Percentiles rank a stretch among this genome's conserved stretches.
phyloP scores from a whole-genome alignment of 306 rosid species.

The Citrullus colocynthis region DNA sequence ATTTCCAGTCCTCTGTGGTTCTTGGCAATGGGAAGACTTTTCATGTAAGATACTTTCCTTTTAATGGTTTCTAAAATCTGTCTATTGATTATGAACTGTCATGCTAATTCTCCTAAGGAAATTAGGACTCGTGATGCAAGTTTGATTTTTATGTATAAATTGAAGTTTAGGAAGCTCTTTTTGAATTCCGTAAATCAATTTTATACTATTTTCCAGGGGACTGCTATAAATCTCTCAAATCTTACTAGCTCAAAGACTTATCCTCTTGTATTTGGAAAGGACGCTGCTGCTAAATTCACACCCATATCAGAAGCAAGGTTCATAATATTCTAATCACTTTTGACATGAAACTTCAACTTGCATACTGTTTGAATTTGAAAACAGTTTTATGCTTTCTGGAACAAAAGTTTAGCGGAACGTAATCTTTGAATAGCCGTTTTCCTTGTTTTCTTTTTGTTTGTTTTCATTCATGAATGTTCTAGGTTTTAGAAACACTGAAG shows the following conservation, averaged over 20 bases:
- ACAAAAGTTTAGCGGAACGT: not conserved
- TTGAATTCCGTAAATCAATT: constrained; percentile 1
- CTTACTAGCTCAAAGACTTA: constrained; percentile 41
- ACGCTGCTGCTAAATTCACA: constrained; percentile 44
- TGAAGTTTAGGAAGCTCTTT: not conserved
- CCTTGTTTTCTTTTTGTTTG: not conserved
- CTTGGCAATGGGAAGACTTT: constrained; percentile 62
- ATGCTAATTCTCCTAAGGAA: not conserved
- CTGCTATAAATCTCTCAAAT: constrained; percentile 65
- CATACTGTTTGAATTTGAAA: not conserved
- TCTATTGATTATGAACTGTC: not conserved
- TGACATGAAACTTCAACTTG: not conserved
- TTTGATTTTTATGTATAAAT: not conserved
- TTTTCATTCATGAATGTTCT: not conserved
- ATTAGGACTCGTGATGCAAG: not conserved
- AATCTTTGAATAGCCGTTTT: not conserved
- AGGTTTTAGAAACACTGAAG: not conserved
- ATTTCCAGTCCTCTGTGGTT: constrained; percentile 43
- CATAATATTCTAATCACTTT: not conserved
- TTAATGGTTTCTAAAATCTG: not conserved
- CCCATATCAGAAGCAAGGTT: constrained; percentile 90
- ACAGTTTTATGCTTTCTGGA: not conserved
- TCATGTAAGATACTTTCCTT: constrained; percentile 26
- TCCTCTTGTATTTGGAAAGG: constrained; percentile 60
- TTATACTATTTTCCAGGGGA: constrained; percentile 38